Conservation (phyloP, 2,329 filamentous ascomycete species). For the Cladophialophora bantiana region DNA sequence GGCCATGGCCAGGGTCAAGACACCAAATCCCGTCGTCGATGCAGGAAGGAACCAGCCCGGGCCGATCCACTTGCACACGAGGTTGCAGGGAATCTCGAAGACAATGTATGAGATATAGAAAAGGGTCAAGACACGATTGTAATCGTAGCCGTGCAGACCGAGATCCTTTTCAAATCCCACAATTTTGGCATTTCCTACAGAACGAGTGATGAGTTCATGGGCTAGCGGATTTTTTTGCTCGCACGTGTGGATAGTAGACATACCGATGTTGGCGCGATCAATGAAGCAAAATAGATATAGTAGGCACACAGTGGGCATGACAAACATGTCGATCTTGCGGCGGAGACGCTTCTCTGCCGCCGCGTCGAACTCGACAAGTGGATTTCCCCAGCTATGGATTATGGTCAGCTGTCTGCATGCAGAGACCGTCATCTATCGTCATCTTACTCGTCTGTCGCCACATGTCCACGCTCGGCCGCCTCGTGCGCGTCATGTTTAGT, state of each 20-base stretch:
- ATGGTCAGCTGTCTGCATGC: constrained; percentile 47
- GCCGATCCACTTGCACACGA: constrained; percentile 73
- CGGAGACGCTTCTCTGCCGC: constrained; percentile 64
- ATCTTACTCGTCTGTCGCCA: constrained; percentile 56
- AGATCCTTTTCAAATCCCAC: constrained; percentile 70
- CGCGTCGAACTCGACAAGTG: constrained; percentile 62
- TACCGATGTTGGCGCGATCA: constrained; percentile 71
- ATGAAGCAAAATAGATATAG: constrained; percentile 78
- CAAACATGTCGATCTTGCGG: constrained; percentile 69
- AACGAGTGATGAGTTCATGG: constrained; percentile 51
- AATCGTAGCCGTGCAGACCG: constrained; percentile 67
- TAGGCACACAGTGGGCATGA: constrained; percentile 70
- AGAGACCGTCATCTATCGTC: constrained; percentile 15
- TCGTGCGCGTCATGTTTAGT: not conserved
- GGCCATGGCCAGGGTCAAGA: constrained; percentile 68
- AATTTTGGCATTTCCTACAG: constrained; percentile 72
- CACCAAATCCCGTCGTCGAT: constrained; percentile 66
- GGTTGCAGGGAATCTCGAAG: constrained; percentile 73
- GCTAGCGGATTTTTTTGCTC: constrained; percentile 53
- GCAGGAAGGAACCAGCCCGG: constrained; percentile 74
- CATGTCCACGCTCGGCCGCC: constrained; percentile 49
- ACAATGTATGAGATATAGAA: constrained; percentile 78
- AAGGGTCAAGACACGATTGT: constrained; percentile 70
- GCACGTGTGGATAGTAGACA: constrained; percentile 35
- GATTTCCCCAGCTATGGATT: constrained; percentile 45